Evolutionary conservation across 2,329 filamentous ascomycete species (phyloP).

Genomic region (Neonectria hederae): DNA sequence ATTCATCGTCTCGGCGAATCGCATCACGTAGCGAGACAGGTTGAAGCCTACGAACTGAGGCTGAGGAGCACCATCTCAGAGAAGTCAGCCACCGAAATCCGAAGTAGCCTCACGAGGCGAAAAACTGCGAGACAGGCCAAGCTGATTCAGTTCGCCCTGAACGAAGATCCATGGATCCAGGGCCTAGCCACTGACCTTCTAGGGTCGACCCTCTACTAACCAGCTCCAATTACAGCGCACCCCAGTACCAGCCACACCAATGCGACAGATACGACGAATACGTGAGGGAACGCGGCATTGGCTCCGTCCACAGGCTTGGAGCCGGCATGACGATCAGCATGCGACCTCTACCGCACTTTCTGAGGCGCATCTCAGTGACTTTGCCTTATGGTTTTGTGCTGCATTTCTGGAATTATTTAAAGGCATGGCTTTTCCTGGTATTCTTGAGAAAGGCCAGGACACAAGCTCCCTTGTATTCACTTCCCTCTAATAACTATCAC

Average conservation of each 20-base stretch:
- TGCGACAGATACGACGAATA: slow-evolving; percentile 15
- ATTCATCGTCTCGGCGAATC: slow-evolving; percentile 5
- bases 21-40: not conserved
- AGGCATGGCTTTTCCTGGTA: not conserved
- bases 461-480: not conserved
- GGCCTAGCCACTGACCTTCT: slow-evolving; percentile 7
- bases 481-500: not conserved
- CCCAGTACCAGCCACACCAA: not conserved
- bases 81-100: not conserved
- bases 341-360: not conserved
- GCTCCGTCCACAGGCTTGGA: not conserved
- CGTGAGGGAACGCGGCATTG: slow-evolving; percentile 5
- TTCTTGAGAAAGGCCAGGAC: not conserved
- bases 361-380: too few species aligned
- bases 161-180: not conserved
- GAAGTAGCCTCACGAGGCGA: not conserved
- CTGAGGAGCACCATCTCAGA: slow-evolving; percentile 9
- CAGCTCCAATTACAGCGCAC: not conserved
- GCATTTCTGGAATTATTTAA: not conserved
- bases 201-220: not conserved
- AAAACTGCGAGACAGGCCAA: too few species aligned
- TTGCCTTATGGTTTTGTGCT: too few species aligned
- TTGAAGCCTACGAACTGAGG: not conserved
- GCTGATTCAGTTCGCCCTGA: not conserved
- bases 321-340: not conserved